phyloP scores from a whole-genome alignment of 257 asterid species.

The Jacaranda copaia region DNA sequence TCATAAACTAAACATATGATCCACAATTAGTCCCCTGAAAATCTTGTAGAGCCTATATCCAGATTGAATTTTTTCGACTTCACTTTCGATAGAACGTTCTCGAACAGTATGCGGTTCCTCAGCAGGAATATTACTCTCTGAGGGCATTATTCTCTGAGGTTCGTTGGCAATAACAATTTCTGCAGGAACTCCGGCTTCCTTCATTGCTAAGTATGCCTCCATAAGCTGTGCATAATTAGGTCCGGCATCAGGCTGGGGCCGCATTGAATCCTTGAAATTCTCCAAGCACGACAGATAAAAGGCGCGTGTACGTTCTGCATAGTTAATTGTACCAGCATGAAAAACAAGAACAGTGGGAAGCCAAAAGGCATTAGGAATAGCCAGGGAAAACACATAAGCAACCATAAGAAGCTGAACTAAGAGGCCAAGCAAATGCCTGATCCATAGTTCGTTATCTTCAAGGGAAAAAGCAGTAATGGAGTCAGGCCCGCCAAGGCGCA shows the following conservation, averaged over 20 bases:
- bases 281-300: slow-evolving; percentile 32
- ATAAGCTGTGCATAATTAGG: slow-evolving; percentile 43
- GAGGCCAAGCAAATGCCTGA: no score
- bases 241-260: slow-evolving; percentile 35
- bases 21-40: slow-evolving; percentile 42
- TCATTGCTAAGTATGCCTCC: slow-evolving; percentile 30
- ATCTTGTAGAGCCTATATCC: slow-evolving; percentile 11
- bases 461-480: slow-evolving; percentile 42
- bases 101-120: no score
- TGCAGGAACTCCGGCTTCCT: not conserved
- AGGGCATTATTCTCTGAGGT: not conserved
- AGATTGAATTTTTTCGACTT: not conserved
- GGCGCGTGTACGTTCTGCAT: slow-evolving; percentile 37
- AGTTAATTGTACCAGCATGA: slow-evolving; percentile 36
- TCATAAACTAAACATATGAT: slow-evolving; percentile 33
- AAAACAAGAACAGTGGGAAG: slow-evolving; percentile 19
- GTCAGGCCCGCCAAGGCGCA: slow-evolving; percentile 46
- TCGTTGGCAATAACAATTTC: not conserved
- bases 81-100: not conserved
- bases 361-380: slow-evolving; percentile 13
- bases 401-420: slow-evolving; percentile 5
- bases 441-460: slow-evolving; percentile 46
- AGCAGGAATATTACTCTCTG: no score
- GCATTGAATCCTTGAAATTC: slow-evolving; percentile 31
- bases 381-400: slow-evolving; percentile 14